Conservation (phyloP, 371 early-diverging fungal genomes). For the Saksenaea vasiformis region DNA sequence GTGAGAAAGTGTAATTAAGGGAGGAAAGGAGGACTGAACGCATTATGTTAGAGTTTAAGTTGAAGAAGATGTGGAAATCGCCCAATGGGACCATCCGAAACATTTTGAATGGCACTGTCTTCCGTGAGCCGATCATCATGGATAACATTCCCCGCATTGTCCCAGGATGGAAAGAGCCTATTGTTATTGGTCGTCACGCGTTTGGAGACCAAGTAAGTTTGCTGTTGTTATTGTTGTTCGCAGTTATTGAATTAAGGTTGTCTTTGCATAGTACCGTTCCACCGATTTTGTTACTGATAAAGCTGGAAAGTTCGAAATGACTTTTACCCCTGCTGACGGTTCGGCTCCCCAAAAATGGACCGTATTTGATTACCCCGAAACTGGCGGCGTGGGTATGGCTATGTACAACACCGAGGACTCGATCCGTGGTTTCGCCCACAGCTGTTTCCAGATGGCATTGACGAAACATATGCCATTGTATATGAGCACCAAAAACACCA, state of each 20-base stretch:
- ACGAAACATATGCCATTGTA: constrained; percentile 87
- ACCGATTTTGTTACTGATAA: constrained; percentile 85
- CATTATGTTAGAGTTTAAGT: constrained; percentile 70
- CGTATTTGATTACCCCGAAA: constrained; percentile 73
- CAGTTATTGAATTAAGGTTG: neutral
- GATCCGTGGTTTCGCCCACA: constrained; percentile 86
- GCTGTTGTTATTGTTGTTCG: neutral
- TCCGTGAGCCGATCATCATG: constrained; percentile 93
- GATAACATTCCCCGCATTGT: constrained; percentile 87
- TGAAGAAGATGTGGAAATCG: constrained; percentile 95
- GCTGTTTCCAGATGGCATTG: constrained; percentile 91
- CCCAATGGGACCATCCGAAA: constrained; percentile 96
- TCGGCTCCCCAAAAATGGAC: constrained; percentile 57
- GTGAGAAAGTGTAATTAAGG: neutral
- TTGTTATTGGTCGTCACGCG: constrained; percentile 93
- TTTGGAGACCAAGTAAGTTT: constrained; percentile 84
- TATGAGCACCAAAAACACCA: constrained; percentile 93
- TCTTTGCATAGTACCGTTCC: constrained; percentile 69
- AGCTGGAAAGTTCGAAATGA: constrained; percentile 85
- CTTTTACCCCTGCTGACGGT: constrained; percentile 83
- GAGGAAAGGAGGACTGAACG: neutral
- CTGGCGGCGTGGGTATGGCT: constrained; percentile 87
- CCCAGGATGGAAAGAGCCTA: constrained; percentile 93
- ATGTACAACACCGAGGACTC: constrained; percentile 93
- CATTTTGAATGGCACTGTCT: constrained; percentile 92